These are phyloP conservation scores for Toxoplasma gondii DNA, from an alignment of 169 alveolate species.

Conservation along the genomic window DNA sequence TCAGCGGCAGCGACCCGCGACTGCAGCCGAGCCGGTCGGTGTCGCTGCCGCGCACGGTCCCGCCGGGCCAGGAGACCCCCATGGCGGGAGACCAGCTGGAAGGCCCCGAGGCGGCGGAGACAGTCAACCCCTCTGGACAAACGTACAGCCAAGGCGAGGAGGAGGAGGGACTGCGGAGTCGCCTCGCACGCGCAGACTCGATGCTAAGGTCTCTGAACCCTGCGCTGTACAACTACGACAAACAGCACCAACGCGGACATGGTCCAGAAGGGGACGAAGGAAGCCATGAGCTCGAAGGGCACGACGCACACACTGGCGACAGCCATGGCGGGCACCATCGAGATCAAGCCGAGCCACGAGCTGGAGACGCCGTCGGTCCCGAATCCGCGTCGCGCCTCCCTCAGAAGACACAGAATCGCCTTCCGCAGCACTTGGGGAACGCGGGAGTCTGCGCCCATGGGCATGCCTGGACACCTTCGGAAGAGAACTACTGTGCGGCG, in stretches of 20 bases:
- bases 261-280: no score
- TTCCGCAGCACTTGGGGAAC: no score
- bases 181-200: constrained; percentile 9
- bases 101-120: not conserved
- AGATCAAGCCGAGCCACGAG: no score
- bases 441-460: no score
- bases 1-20: not conserved
- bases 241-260: not conserved
- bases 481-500: not conserved
- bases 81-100: not conserved
- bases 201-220: constrained; percentile 2
- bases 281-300: not conserved
- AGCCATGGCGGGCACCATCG: not conserved
- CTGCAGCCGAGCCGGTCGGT: not conserved
- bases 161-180: constrained; percentile 8
- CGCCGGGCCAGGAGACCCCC: not conserved
- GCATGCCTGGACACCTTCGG: no score
- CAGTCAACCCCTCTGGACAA: not conserved
- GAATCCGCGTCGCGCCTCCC: no score
- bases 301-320: not conserved
- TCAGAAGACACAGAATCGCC: no score
- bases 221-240: constrained; percentile 18
- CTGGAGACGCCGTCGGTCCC: no score
- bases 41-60: not conserved
- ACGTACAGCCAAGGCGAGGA: not conserved